Percentiles rank a stretch among this genome's conserved stretches.
These are phyloP conservation scores for Pythium grandisporangium DNA, from an alignment of 352 stramenopile genomes.

Conservation along the genomic window DNA sequence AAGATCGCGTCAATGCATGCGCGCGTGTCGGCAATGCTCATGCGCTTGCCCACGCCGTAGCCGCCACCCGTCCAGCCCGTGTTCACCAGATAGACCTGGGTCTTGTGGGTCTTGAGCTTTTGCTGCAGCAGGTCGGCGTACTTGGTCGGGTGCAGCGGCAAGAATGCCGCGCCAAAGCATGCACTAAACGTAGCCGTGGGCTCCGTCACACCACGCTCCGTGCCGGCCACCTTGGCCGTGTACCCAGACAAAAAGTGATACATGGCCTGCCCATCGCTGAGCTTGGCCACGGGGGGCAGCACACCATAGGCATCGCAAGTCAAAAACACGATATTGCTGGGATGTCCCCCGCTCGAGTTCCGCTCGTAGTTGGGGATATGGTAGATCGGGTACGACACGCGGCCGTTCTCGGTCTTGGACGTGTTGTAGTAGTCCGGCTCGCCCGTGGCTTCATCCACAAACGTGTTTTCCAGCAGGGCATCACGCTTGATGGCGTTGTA, in stretches of 20 bases:
- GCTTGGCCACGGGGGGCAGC: constrained; percentile 93
- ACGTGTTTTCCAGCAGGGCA: constrained; percentile 97
- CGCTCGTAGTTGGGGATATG: constrained; percentile 95
- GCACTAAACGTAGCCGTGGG: constrained; percentile 94
- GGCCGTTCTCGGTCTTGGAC: constrained; percentile 96
- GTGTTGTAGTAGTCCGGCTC: constrained; percentile 94
- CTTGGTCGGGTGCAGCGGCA: constrained; percentile 94
- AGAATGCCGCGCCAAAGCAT: constrained; percentile 97
- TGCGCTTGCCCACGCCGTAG: constrained; percentile 95
- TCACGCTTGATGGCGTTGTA: constrained; percentile 95
- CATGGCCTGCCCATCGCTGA: constrained; percentile 93
- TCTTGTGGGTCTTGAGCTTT: constrained; percentile 94
- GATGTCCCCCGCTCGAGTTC: constrained; percentile 87
- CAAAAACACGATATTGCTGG: constrained; percentile 97
- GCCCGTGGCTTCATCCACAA: constrained; percentile 60
- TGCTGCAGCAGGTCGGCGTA: constrained; percentile 96
- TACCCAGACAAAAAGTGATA: constrained; percentile 99
- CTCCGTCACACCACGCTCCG: constrained; percentile 95
- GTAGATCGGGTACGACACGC: constrained; percentile 99
- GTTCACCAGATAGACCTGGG: constrained; percentile 95
- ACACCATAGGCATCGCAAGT: constrained; percentile 98
- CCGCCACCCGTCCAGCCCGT: constrained; percentile 95
- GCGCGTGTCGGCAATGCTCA: constrained; percentile 96
- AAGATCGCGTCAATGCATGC: constrained; percentile 95
- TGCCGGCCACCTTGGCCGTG: constrained; percentile 98